Conservation (phyloP, 306 rosid genomes). For the Luffa acutangula region DNA sequence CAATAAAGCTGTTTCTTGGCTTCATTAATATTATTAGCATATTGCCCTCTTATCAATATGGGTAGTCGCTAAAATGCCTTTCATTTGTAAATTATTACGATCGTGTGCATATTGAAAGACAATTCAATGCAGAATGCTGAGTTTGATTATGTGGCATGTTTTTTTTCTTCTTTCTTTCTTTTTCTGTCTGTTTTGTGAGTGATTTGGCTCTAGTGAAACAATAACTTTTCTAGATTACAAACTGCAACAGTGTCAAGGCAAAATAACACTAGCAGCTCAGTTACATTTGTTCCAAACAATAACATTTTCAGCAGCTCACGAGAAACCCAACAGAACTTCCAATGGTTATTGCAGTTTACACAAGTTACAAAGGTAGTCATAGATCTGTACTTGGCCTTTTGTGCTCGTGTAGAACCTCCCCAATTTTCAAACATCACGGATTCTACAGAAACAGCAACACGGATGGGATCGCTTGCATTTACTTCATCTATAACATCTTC, state of each 20-base stretch:
- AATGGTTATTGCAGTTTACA: slow-evolving; percentile 69
- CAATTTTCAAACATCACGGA: slow-evolving; percentile 74
- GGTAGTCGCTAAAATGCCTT: neutral
- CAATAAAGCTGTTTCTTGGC: neutral
- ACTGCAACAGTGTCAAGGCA: slow-evolving; percentile 14
- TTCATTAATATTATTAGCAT: neutral
- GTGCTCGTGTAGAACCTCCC: slow-evolving; percentile 88
- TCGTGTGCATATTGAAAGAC: neutral
- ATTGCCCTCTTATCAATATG: neutral
- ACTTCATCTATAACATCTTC: slow-evolving; percentile 42
- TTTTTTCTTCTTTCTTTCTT: no score
- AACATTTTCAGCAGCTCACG: slow-evolving; percentile 20
- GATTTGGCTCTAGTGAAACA: no score
- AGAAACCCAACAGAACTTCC: slow-evolving; percentile 86
- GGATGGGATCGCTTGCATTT: slow-evolving; percentile 61
- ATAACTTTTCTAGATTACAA: no score
- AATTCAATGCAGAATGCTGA: neutral
- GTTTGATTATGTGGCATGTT: neutral
- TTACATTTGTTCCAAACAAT: slow-evolving; percentile 16
- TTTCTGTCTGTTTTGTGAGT: no score
- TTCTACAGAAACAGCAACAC: slow-evolving; percentile 82
- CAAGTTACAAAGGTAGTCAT: slow-evolving; percentile 98
- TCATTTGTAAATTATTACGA: neutral
- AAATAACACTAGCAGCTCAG: slow-evolving; percentile 23
- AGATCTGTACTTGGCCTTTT: slow-evolving; percentile 84